Base-by-base conservation (phyloP, 345 rosid species). In the Microcos paniculata region DNA sequence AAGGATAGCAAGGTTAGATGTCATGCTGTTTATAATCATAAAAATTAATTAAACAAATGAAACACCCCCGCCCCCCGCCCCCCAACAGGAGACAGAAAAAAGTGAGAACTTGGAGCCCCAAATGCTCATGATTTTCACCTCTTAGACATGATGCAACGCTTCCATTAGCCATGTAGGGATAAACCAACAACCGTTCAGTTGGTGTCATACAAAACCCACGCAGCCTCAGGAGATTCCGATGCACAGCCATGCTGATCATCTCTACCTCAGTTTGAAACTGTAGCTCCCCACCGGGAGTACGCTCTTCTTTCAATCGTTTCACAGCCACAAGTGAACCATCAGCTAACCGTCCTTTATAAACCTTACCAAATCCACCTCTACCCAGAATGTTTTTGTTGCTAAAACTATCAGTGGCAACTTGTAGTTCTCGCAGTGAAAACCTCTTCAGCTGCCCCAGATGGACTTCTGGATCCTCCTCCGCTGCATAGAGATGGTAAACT, bases 221-320 rank as follows among this genome's bases (percentile, higher is more conserved):
- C 70, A 95, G 78, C 42, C 98, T 88, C 56, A 95, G 87, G 68
- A 95, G 98, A 84, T 95, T 93, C 71, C 98, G 89, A 80, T 95
- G 99, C 77, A 95, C 98, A 51, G 99, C 99, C 99, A 95, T 95
- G 84, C 98, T 93, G 76, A 95, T 93, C 99, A 95, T 95, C 85
- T 95, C 98, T 2, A 95, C 98, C 80, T 95, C 99, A 57, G 99
- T 95, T 76, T 95, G 99, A 90, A 95, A 95, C 83, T 95, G 99
- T 80, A 95, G 82, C 84, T 95, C 99, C 7, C 99, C 98, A 16
- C 98, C 98, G 30, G 99, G 99, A 10, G 99, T 90, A 21, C 98
- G 93, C 83, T 95, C 99, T 80, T 95, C 99, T 79, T 95, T 95
- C 70, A 95, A 90, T 81, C 99, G 89, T 74, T 95, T 95, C 19